Conservation (phyloP, 2,329 filamentous ascomycete genomes). For the Calycina marina region DNA sequence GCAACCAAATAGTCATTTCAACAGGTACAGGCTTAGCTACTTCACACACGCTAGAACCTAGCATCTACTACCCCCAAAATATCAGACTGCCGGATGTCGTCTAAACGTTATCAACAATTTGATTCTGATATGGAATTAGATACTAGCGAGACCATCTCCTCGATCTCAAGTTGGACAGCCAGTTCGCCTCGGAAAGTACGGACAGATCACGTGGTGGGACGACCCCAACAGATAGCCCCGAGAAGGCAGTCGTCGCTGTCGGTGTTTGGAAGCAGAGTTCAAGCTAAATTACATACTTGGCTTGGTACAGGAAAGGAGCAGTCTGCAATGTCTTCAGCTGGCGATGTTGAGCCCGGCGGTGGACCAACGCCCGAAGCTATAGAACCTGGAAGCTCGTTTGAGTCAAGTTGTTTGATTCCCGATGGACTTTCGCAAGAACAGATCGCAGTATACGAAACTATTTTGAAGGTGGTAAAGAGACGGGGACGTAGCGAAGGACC, state of each 20-base stretch:
- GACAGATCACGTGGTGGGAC: neutral
- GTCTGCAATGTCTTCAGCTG: neutral
- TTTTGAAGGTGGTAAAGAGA: neutral
- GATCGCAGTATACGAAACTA: neutral
- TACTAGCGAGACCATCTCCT: neutral
- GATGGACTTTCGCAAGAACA: neutral
- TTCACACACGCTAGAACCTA: too few relatives aligned
- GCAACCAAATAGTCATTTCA: too few relatives aligned
- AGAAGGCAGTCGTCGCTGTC: neutral
- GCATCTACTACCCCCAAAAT: too few relatives aligned
- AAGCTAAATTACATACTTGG: neutral
- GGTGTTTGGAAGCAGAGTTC: neutral
- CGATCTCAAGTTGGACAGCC: neutral
- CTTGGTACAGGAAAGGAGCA: neutral
- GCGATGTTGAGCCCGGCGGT: neutral
- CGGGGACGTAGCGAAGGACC: neutral
- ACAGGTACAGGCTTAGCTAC: too few relatives aligned
- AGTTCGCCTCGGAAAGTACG: neutral
- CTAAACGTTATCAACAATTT: too few relatives aligned
- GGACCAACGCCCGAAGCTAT: neutral
- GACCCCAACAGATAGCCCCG: neutral
- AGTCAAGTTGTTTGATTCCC: neutral
- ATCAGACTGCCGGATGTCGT: too few relatives aligned
- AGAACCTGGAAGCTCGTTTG: neutral
- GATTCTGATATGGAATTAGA: neutral